Evolutionary conservation across 1,139 yeast genomes (phyloP), one percentile per base, ranked within the genome.

Genomic region (Scheffersomyces cryptocercus): DNA sequence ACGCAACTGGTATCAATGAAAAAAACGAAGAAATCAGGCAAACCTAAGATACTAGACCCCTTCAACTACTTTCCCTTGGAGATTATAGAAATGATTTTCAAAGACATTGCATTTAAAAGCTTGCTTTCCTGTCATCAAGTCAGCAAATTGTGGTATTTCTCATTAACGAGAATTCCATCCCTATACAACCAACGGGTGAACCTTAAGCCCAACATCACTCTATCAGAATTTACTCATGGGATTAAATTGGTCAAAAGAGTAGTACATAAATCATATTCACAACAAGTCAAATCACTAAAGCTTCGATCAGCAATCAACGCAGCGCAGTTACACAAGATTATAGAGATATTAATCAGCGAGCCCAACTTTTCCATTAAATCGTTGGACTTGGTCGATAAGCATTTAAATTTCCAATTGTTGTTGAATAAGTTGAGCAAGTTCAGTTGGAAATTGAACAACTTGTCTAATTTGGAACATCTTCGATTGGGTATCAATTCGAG

Each of bases 51-150:
- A 2, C n/a, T 46, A 4, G 77, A 73, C 47, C 73, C 73, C 0
- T 51, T 73, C 30, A 32, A 16, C 0, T 43, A 43, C 16, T 51
- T 73, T 2, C 71, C 74, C 1, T 37, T 49, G 6, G 78, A 73
- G 40, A 42, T 71, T 2, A 46, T 73, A 1, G 62, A 59, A 12
- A 5, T 46, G 2, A 57, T 73, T 0, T 71, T 72, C 45, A 14
- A 39, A 6, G 40, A 52, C 9, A 38, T 72, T 5, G 49, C 64
- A 0, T 44, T 64, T 14, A 54, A 45, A 16, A 41, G 49, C 3
- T 34, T 68, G 1, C 52, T 69, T 3, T 34, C 45, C 3, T 67
- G 70, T 39, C 75, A 63, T 45, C 43, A 59, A 29, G 77, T 73
- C 13, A 56, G 64, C 38, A 62, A 57, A 45, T 36, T 31, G 6